A percentile compares a stretch with the other conserved stretches of the same genome.
Conservation (phyloP, 2,329 filamentous ascomycete genomes). For the Stachybotrys chartarum region DNA sequence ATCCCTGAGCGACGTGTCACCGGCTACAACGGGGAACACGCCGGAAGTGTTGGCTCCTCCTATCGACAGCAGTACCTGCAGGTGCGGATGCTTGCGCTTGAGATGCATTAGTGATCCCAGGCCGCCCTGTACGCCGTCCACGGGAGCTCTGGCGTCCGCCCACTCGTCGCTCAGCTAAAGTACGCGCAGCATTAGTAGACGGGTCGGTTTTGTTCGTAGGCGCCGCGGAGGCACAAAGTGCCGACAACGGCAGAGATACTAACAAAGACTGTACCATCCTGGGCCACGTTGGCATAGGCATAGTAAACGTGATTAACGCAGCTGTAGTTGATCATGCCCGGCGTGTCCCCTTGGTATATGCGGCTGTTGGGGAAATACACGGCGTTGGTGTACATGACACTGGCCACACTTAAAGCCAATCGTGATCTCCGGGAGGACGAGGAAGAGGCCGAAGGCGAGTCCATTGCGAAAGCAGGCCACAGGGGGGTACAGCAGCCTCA, state of each 20-base stretch:
- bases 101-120: constrained; percentile 66
- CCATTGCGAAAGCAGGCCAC: not conserved
- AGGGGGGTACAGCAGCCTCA: not conserved
- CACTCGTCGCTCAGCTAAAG: constrained; percentile 69
- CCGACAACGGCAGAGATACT: constrained; percentile 23
- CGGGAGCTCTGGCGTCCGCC: constrained; percentile 65
- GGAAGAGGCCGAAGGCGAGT: constrained; percentile 17
- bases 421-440: constrained; percentile 39
- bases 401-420: constrained; percentile 33
- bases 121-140: constrained; percentile 65
- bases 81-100: constrained; percentile 61
- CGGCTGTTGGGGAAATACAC: constrained; percentile 80
- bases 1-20: constrained; percentile 51
- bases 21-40: constrained; percentile 61
- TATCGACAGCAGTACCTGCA: constrained; percentile 72
- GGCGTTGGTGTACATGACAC: constrained; percentile 60
- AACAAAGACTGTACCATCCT: constrained; percentile 70
- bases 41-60: constrained; percentile 61
- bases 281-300: constrained; percentile 68
- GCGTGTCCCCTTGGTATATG: constrained; percentile 66
- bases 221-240: not conserved
- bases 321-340: constrained; percentile 65
- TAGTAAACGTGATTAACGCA: constrained; percentile 80
- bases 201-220: not conserved
- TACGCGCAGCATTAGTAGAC: not conserved